These are phyloP conservation scores for Penicillium samsonianum DNA, from an alignment of 495 filamentous ascomycete genomes.

Conservation along the genomic window DNA sequence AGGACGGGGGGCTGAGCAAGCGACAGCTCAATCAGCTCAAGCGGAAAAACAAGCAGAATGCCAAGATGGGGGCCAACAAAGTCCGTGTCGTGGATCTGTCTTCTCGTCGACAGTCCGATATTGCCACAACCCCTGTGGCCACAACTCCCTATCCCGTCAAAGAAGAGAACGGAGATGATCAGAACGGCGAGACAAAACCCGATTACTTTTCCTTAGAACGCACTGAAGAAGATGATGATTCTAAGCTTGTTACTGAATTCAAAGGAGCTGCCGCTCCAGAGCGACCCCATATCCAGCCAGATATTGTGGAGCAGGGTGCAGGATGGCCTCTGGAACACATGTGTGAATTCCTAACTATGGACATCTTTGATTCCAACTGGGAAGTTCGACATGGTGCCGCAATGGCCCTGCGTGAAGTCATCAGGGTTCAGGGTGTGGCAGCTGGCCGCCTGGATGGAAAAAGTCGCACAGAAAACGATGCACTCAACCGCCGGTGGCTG, in stretches of 20 bases:
- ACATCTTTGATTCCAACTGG: conserved; percentile 93
- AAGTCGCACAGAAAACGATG: conserved; percentile 70
- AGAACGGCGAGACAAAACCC: conserved; percentile 47
- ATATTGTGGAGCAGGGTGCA: conserved; percentile 70
- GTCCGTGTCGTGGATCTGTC: conserved; percentile 87
- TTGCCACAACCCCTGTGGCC: conserved; percentile 60
- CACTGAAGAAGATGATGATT: conserved; percentile 75
- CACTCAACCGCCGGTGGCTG: conserved; percentile 78
- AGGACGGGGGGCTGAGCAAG: conserved; percentile 78
- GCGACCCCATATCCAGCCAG: conserved; percentile 60
- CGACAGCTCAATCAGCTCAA: conserved; percentile 93
- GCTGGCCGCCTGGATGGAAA: conserved; percentile 79
- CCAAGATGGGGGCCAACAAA: conserved; percentile 83
- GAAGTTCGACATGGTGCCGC: conserved; percentile 97
- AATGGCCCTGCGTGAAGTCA: conserved; percentile 89
- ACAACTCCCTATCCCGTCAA: conserved; percentile 70
- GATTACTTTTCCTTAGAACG: conserved; percentile 91
- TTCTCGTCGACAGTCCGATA: conserved; percentile 67
- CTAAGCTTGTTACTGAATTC: conserved; percentile 92
- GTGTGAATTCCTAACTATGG: conserved; percentile 88
- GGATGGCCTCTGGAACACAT: conserved; percentile 89
- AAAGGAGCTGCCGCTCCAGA: conserved; percentile 72
- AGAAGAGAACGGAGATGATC: conserved; percentile 57
- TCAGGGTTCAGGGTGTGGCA: conserved; percentile 87
- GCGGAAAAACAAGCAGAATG: conserved; percentile 80